Evolutionary conservation across 345 rosid species (phyloP).

Genomic region (Camelina sativa): DNA sequence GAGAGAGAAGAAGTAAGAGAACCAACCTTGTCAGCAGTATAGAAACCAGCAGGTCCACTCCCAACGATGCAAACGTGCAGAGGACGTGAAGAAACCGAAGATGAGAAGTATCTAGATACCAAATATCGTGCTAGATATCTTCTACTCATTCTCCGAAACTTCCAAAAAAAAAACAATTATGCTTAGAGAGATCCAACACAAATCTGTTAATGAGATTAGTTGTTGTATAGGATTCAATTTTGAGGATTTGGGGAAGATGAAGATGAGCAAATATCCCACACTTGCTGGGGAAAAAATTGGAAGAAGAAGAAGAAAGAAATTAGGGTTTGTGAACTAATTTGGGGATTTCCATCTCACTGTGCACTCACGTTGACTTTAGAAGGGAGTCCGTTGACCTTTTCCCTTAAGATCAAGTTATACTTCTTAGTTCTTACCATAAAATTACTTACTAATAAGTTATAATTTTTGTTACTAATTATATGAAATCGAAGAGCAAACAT

Average conservation of each 20-base stretch:
- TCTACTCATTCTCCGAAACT: slow-evolving; percentile 39
- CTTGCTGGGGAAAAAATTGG: neutral
- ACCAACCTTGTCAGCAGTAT: slow-evolving; percentile 76
- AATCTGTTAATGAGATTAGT: neutral
- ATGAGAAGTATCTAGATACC: slow-evolving; percentile 55
- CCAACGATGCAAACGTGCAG: slow-evolving; percentile 85
- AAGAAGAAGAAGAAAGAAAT: neutral
- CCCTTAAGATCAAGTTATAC: neutral
- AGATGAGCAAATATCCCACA: neutral
- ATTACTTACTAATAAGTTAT: neutral
- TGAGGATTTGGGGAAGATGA: neutral
- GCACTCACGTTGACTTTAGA: neutral
- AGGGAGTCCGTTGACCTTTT: neutral
- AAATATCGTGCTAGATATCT: slow-evolving; percentile 43
- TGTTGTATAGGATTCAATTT: neutral
- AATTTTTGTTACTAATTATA: neutral
- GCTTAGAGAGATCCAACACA: neutral
- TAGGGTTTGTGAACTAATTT: slow-evolving; percentile 1
- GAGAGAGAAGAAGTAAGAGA: slow-evolving; percentile 32
- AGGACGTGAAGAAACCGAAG: slow-evolving; percentile 47
- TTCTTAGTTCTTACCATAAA: no score
- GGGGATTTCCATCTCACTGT: neutral
- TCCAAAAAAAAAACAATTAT: neutral
- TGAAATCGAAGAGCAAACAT: slow-evolving; percentile 5
- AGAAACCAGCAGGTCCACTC: slow-evolving; percentile 91